Conservation (phyloP, 2,329 filamentous ascomycete genomes). For the Botrytis deweyae region DNA sequence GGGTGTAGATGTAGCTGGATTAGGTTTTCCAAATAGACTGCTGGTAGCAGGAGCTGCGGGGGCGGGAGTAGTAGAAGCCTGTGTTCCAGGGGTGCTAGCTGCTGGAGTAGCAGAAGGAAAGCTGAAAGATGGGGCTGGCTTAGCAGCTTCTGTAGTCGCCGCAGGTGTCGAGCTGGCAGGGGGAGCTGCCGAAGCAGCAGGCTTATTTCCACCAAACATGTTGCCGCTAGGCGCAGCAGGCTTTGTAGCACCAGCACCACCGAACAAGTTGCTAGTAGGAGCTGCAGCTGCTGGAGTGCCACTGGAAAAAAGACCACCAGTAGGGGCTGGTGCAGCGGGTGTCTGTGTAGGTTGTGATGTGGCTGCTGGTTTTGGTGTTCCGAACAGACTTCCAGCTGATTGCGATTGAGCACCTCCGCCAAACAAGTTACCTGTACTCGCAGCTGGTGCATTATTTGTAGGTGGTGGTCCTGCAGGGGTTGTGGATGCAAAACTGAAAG, state of each 20-base stretch:
- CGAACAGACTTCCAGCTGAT: conserved; percentile 15
- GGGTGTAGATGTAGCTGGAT: conserved; percentile 22
- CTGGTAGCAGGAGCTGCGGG: conserved; percentile 18
- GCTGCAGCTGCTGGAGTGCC: conserved; percentile 15
- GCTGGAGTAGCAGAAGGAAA: conserved; percentile 27
- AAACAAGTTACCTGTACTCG: conserved; percentile 28
- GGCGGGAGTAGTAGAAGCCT: conserved; percentile 15
- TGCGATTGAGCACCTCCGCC: conserved; percentile 18
- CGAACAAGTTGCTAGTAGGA: conserved; percentile 17
- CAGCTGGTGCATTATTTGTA: conserved; percentile 27
- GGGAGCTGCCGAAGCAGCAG: conserved; percentile 13
- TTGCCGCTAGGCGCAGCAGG: conserved; percentile 7
- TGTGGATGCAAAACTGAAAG: conserved; percentile 26
- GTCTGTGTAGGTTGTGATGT: conserved; percentile 18
- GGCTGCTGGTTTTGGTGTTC: conserved; percentile 17
- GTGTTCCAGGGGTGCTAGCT: conserved; percentile 18
- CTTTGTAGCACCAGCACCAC: conserved; percentile 16
- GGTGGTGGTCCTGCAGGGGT: conserved; percentile 40
- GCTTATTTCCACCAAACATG: conserved; percentile 21
- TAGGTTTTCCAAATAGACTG: conserved; percentile 21
- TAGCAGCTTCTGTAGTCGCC: conserved; percentile 25
- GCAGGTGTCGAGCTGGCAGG: conserved; percentile 22
- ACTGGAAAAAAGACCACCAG: conserved; percentile 15
- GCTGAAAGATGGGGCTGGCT: conserved; percentile 27
- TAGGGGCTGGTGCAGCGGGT: conserved; percentile 9